Conservation (phyloP, 2,329 filamentous ascomycete species). For the Scytalidium sp. region DNA sequence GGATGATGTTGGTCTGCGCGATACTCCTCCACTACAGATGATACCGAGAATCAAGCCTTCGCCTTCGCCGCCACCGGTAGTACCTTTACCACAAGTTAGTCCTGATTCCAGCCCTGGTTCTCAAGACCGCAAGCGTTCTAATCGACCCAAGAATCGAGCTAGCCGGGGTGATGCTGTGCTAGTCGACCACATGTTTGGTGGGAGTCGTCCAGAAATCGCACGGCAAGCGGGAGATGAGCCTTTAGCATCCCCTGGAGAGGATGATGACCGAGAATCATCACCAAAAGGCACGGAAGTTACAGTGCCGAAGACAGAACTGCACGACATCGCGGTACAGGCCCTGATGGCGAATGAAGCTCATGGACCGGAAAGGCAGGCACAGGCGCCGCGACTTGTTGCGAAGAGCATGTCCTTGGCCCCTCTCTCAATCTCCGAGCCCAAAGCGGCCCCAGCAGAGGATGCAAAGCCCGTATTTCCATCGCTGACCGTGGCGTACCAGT, state of each 20-base stretch:
- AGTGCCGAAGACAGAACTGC: conserved; percentile 21
- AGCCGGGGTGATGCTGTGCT: conserved; percentile 66
- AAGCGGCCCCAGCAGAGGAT: conserved; percentile 15
- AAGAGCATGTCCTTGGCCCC: neutral
- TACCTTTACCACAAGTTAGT: conserved; percentile 43
- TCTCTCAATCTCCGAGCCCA: neutral
- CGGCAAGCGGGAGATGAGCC: conserved; percentile 50
- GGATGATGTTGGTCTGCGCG: conserved; percentile 43
- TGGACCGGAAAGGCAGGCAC: neutral
- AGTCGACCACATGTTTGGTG: conserved; percentile 60
- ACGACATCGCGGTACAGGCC: conserved; percentile 7
- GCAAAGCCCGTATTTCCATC: conserved; percentile 17
- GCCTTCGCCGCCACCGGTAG: conserved; percentile 46
- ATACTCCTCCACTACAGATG: conserved; percentile 38
- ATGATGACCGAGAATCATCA: conserved; percentile 30
- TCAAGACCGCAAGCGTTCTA: conserved; percentile 15
- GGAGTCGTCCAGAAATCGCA: conserved; percentile 64
- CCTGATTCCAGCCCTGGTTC: conserved; percentile 30
- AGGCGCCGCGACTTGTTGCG: conserved; percentile 5
- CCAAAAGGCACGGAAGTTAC: conserved; percentile 15
- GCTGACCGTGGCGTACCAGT: conserved; percentile 10
- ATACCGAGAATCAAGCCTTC: conserved; percentile 46
- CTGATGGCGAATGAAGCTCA: conserved; percentile 4
- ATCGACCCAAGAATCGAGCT: conserved; percentile 23
- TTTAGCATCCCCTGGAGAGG: conserved; percentile 44